Percentiles rank a stretch among this genome's conserved stretches.
Conservation (phyloP, 2,329 filamentous ascomycete species). For the Diplodia sapinea region DNA sequence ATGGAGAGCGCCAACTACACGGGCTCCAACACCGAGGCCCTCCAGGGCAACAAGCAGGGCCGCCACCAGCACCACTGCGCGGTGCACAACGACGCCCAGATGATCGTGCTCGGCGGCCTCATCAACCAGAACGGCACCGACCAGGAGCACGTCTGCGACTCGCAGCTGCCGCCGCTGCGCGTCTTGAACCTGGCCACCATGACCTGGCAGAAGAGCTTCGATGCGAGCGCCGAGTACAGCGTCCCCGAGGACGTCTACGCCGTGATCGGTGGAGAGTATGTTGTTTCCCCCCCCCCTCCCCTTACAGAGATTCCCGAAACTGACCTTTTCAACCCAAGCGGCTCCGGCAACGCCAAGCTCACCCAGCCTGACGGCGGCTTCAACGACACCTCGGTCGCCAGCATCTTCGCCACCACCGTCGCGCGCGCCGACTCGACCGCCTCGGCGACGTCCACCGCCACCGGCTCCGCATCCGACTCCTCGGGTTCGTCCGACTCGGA, state of each 20-base stretch:
- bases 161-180: conserved; percentile 16
- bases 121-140: conserved; percentile 21
- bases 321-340: not conserved
- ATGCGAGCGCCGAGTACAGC: not conserved
- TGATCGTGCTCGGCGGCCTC: conserved; percentile 30
- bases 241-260: conserved; percentile 10
- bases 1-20: conserved; percentile 14
- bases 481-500: not conserved
- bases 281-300: not conserved
- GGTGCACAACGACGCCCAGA: conserved; percentile 26
- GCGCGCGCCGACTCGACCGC: conserved; percentile 12
- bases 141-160: conserved; percentile 10
- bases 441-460: conserved; percentile 13
- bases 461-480: not conserved
- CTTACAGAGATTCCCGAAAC: not conserved
- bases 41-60: not conserved
- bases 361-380: conserved; percentile 16
- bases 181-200: conserved; percentile 15
- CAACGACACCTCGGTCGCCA: conserved; percentile 16
- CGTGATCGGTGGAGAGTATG: conserved; percentile 29
- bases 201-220: conserved; percentile 27
- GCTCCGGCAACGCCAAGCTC: conserved; percentile 21
- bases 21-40: conserved; percentile 17
- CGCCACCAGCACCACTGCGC: conserved; percentile 25
- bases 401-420: conserved; percentile 26